Conservation (phyloP, 805 yeast genomes). For the Teunomyces panamensis region DNA sequence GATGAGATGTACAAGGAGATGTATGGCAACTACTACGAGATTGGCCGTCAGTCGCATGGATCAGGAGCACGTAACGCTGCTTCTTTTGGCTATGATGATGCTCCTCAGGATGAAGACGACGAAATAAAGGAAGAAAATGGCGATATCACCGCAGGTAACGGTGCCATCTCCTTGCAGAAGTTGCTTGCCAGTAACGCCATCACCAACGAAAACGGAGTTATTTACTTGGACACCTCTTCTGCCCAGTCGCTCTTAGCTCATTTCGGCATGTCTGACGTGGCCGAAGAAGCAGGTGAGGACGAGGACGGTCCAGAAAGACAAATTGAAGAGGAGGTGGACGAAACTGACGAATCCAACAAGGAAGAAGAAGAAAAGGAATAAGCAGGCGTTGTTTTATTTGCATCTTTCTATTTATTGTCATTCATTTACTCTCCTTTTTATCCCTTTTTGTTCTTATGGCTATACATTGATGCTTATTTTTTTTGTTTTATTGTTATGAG, state of each 20-base stretch:
- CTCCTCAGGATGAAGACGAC: constrained; percentile 28
- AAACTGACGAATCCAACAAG: constrained; percentile 2
- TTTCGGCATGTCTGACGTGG: constrained; percentile 35
- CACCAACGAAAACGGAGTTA: constrained; percentile 60
- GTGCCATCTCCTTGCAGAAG: constrained; percentile 44
- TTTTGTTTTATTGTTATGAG: constrained; percentile 3
- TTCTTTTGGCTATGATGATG: constrained; percentile 23
- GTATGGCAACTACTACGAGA: constrained; percentile 44
- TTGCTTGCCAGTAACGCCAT: constrained; percentile 47
- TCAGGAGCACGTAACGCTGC: constrained; percentile 5
- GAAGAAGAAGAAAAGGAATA: constrained; percentile 6
- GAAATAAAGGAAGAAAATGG: constrained; percentile 14
- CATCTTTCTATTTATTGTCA: constrained; percentile 3
- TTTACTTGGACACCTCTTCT: constrained; percentile 60
- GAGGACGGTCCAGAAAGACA: constrained; percentile 12
- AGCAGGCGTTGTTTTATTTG: background rate
- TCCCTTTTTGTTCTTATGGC: background rate
- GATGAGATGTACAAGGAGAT: constrained; percentile 45
- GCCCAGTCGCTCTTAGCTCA: constrained; percentile 62
- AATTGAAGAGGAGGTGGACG: constrained; percentile 8
- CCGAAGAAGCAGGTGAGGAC: constrained; percentile 32
- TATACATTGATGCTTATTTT: constrained; percentile 1
- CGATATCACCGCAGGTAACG: constrained; percentile 21
- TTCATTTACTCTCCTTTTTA: background rate
- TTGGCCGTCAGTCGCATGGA: constrained; percentile 5